Percentiles rank a stretch among this genome's conserved stretches.
These are phyloP conservation scores for Paecilomyces sp. DNA, from an alignment of 2,329 filamentous ascomycete genomes.

Conservation along the genomic window DNA sequence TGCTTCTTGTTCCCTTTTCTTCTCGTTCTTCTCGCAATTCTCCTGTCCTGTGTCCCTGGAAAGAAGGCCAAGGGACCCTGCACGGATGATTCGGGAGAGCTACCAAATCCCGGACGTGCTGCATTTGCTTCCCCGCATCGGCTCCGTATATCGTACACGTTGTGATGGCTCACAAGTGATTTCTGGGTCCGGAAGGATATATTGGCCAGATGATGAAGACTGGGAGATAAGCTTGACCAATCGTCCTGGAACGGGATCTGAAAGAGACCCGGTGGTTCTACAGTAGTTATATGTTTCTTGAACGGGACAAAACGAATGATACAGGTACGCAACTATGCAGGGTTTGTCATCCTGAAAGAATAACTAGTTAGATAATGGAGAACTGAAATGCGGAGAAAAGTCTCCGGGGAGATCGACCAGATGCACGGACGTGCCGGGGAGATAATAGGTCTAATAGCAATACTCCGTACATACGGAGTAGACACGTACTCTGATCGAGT, in stretches of 20 bases:
- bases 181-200: neutral
- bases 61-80: neutral
- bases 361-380: neutral
- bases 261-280: neutral
- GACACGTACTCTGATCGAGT: neutral
- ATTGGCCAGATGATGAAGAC: neutral
- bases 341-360: neutral
- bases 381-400: neutral
- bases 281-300: neutral
- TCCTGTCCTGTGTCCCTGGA: neutral
- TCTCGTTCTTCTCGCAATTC: neutral
- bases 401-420: neutral
- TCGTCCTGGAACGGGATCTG: neutral
- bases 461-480: too few relatives aligned
- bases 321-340: neutral
- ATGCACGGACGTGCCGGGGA: neutral
- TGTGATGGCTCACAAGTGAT: neutral
- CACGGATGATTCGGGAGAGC: neutral
- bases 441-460: neutral
- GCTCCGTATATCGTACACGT: neutral
- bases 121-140: neutral
- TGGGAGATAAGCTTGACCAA: neutral
- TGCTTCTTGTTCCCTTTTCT: neutral
- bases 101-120: neutral
- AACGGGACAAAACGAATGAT: neutral